A percentile compares a stretch with the other conserved stretches of the same genome.
Evolutionary conservation across 23 red algal genomes (phyloP).

Genomic region (Agarophyton chilense): DNA sequence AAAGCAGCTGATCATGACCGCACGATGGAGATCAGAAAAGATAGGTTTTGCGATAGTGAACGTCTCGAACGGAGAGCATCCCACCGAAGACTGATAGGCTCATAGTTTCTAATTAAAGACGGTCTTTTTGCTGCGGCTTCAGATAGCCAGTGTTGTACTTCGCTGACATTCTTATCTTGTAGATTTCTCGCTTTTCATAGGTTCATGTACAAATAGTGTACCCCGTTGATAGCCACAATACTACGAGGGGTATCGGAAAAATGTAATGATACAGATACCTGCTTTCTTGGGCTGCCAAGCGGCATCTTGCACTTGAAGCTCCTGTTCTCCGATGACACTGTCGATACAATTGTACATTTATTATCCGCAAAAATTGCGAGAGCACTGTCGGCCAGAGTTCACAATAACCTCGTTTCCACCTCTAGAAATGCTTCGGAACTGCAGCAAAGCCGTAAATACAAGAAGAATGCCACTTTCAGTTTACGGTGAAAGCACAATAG

Average conservation of each 20-base stretch:
- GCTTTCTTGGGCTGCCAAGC: constrained; percentile 24
- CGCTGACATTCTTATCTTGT: too few relatives aligned
- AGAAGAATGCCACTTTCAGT: neutral
- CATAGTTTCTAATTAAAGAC: too few relatives aligned
- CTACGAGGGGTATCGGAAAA: constrained; percentile 40
- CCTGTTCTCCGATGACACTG: constrained; percentile 53
- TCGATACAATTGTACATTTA: constrained; percentile 33
- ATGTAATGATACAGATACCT: constrained; percentile 39
- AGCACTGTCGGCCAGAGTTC: constrained; percentile 14
- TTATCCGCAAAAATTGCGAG: constrained; percentile 62
- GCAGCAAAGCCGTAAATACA: constrained; percentile 49
- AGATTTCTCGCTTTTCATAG: too few relatives aligned
- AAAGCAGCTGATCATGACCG: too few relatives aligned
- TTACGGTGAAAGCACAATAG: constrained; percentile 39
- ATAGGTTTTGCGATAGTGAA: too few relatives aligned
- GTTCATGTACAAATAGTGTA: too few relatives aligned
- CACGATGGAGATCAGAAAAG: too few relatives aligned
- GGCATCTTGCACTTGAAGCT: constrained; percentile 67
- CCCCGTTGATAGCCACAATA: too few relatives aligned
- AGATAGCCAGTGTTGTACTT: too few relatives aligned
- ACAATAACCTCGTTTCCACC: constrained; percentile 74
- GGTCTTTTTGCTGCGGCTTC: too few relatives aligned
- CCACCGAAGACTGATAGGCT: too few relatives aligned
- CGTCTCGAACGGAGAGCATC: too few relatives aligned
- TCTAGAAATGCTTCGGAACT: constrained; percentile 43